These are phyloP conservation scores for Aulographum hederae DNA, from an alignment of 2,329 filamentous ascomycete genomes.

Conservation along the genomic window DNA sequence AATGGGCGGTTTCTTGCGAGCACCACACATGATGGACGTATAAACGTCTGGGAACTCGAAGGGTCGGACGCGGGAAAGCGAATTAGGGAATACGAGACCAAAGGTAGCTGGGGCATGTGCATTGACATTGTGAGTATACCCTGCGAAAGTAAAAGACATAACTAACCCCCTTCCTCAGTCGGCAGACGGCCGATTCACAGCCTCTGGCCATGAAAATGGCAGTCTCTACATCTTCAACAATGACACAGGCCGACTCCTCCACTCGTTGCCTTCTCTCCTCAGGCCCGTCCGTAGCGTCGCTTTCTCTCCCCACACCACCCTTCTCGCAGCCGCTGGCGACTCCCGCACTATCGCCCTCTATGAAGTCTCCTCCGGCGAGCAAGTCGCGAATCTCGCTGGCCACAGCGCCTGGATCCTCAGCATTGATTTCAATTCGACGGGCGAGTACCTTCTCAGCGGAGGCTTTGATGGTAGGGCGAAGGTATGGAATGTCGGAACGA, in stretches of 20 bases:
- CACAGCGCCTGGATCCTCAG: conserved; percentile 79
- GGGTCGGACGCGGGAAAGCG: conserved; percentile 19
- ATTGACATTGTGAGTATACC: conserved; percentile 48
- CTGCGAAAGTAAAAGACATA: neutral
- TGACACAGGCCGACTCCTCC: conserved; percentile 64
- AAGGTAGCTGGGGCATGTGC: conserved; percentile 78
- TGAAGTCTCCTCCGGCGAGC: conserved; percentile 81
- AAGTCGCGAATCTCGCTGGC: conserved; percentile 66
- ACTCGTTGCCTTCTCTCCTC: conserved; percentile 68
- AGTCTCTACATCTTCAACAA: conserved; percentile 92
- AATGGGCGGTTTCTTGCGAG: conserved; percentile 74
- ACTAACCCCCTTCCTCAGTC: conserved; percentile 22
- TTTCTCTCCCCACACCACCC: conserved; percentile 71
- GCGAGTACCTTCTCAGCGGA: conserved; percentile 78
- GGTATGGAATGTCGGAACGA: conserved; percentile 80
- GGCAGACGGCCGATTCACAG: conserved; percentile 65
- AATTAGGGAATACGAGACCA: conserved; percentile 74
- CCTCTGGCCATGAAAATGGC: conserved; percentile 84
- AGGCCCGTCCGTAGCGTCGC: conserved; percentile 72
- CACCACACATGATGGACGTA: conserved; percentile 70
- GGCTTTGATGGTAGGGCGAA: conserved; percentile 88
- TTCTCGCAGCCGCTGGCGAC: conserved; percentile 74
- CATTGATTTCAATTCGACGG: conserved; percentile 83
- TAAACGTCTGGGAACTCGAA: conserved; percentile 67
- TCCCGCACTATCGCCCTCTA: conserved; percentile 79